Evolutionary conservation across 345 rosid species (phyloP).

Genomic region (Citrus reticulata): DNA sequence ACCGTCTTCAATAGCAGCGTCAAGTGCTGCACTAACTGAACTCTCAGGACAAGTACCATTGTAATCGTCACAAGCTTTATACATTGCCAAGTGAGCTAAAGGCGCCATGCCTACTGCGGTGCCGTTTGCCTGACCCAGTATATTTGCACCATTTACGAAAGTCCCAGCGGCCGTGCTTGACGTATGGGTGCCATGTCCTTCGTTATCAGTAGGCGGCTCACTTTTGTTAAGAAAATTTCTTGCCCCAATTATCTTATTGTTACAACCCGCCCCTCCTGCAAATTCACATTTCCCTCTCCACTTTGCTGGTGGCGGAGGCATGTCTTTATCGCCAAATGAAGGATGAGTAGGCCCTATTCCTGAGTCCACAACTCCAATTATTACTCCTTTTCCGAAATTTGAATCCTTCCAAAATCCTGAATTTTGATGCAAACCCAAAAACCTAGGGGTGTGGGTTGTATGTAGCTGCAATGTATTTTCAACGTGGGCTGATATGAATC

Average conservation of each 20-base stretch:
- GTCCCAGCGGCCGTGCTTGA: neutral
- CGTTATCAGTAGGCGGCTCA: neutral
- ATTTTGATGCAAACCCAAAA: conserved; percentile 41
- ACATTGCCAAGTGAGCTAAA: neutral
- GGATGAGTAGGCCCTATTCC: conserved; percentile 50
- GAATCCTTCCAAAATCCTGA: conserved; percentile 38
- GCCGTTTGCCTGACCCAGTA: neutral
- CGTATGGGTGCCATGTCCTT: neutral
- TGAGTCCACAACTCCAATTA: conserved; percentile 49
- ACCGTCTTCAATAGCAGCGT: neutral
- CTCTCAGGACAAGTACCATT: neutral
- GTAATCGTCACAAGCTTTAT: too few relatives aligned
- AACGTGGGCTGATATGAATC: conserved; percentile 12
- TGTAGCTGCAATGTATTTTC: conserved; percentile 27
- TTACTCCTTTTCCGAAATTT: conserved; percentile 39
- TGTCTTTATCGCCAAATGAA: neutral
- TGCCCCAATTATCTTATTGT: neutral
- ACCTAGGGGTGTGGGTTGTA: conserved; percentile 43
- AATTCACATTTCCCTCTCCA: neutral
- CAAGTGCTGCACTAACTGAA: neutral
- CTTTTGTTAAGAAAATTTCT: neutral
- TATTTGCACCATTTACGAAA: neutral
- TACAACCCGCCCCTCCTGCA: neutral
- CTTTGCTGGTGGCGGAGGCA: neutral
- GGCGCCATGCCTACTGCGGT: neutral